Conservation (phyloP, 2,329 filamentous ascomycete genomes). For the Pseudogymnoascus verrucosus region DNA sequence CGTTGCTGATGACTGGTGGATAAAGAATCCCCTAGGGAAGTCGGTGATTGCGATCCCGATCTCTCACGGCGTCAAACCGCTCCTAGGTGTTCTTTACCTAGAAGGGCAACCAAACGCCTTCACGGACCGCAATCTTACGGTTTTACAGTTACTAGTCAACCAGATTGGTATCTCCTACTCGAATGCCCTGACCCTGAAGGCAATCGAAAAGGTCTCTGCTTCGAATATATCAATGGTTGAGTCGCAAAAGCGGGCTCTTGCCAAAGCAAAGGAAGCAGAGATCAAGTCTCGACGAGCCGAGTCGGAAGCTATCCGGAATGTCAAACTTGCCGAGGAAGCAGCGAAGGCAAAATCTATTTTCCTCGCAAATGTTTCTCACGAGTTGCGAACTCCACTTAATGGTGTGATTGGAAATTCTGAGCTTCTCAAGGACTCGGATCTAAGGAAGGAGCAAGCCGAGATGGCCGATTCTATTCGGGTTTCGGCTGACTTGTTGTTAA, state of each 20-base stretch:
- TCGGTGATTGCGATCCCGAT: constrained; percentile 77
- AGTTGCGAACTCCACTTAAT: constrained; percentile 74
- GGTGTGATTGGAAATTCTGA: constrained; percentile 87
- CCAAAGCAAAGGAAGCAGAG: constrained; percentile 64
- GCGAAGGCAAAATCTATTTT: constrained; percentile 79
- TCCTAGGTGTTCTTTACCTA: constrained; percentile 68
- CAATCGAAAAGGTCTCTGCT: constrained; percentile 68
- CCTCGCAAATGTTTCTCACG: constrained; percentile 71
- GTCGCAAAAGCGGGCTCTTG: constrained; percentile 65
- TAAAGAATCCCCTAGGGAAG: constrained; percentile 60
- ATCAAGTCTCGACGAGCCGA: constrained; percentile 70
- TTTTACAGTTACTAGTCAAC: constrained; percentile 64
- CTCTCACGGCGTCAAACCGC: constrained; percentile 59
- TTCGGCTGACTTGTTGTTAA: constrained; percentile 77
- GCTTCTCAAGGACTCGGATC: constrained; percentile 65
- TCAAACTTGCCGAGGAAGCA: constrained; percentile 74
- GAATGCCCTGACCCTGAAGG: constrained; percentile 59
- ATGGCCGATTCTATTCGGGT: constrained; percentile 83
- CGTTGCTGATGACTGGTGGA: constrained; percentile 60
- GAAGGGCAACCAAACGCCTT: constrained; percentile 69
- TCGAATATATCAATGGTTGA: constrained; percentile 72
- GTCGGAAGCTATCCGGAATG: constrained; percentile 67
- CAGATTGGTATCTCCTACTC: constrained; percentile 69
- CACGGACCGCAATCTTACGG: constrained; percentile 63
- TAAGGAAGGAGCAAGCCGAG: constrained; percentile 70